Evolutionary conservation across 2,329 filamentous ascomycete species (phyloP).

Genomic region (Penicillium sclerotigenum): DNA sequence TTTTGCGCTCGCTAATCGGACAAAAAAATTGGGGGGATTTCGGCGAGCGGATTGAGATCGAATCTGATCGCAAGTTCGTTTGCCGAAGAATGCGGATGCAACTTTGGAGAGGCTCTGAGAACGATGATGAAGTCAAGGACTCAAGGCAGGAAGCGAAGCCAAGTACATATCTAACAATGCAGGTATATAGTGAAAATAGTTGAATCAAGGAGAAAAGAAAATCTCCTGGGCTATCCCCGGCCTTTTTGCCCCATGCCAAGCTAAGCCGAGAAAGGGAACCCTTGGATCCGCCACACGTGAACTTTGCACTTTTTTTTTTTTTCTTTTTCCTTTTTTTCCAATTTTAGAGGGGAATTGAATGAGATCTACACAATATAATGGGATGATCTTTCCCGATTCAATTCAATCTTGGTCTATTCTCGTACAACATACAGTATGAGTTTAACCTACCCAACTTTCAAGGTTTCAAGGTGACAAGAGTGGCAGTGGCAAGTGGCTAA

Average conservation of each 20-base stretch:
- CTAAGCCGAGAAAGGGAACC: conserved; percentile 8
- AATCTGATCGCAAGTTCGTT: conserved; percentile 6
- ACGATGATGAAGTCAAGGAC: background rate
- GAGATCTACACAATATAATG: background rate
- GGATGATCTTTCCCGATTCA: background rate
- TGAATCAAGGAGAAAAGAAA: background rate
- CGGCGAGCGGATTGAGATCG: background rate
- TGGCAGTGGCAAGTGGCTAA: background rate
- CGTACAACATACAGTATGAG: background rate
- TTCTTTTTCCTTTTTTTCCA: background rate
- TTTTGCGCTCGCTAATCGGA: background rate
- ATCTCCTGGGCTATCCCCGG: background rate
- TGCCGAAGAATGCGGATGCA: conserved; percentile 11
- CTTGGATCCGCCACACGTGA: conserved; percentile 8
- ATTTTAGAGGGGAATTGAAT: background rate
- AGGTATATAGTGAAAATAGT: background rate
- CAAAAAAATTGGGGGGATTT: background rate
- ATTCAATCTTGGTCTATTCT: background rate
- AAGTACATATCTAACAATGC: background rate
- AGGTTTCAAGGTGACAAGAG: background rate
- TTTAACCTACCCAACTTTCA: background rate
- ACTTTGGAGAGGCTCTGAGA: background rate
- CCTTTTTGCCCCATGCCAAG: conserved; percentile 3
- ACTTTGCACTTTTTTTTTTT: background rate
- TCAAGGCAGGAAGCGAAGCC: background rate